phyloP scores from a whole-genome alignment of 306 rosid species.

The Cucumis melo region DNA sequence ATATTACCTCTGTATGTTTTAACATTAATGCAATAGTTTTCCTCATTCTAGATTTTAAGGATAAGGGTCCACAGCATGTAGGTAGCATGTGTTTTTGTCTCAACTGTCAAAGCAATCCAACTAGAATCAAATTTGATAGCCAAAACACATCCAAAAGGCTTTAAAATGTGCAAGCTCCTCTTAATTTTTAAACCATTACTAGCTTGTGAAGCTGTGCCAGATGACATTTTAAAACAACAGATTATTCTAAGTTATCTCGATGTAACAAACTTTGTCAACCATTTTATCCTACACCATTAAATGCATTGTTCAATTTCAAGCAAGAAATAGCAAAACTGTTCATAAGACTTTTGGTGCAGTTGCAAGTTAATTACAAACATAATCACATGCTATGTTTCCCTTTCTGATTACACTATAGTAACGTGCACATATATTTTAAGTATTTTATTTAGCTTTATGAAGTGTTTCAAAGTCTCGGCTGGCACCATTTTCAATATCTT shows the following conservation, averaged over 20 bases:
- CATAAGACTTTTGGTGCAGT: background rate
- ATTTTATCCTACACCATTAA: constrained; percentile 3
- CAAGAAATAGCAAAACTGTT: constrained; percentile 1
- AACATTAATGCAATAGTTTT: background rate
- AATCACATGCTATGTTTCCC: constrained; percentile 10
- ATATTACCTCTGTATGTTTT: background rate
- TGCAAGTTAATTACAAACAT: constrained; percentile 5
- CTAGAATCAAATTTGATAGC: background rate
- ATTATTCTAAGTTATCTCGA: background rate
- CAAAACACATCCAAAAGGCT: background rate
- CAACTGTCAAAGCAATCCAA: constrained; percentile 10
- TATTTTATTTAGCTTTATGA: background rate
- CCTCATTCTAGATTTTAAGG: background rate
- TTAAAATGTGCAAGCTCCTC: background rate
- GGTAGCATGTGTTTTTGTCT: constrained; percentile 21
- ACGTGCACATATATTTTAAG: constrained; percentile 5
- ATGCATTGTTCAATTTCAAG: constrained; percentile 6
- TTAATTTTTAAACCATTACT: background rate
- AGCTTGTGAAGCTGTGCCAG: background rate
- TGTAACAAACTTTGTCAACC: background rate
- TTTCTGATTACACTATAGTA: constrained; percentile 1
- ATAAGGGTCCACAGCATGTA: constrained; percentile 10
- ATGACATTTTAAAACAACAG: background rate
- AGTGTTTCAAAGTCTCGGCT: background rate
- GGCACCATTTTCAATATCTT: background rate